Conservation (phyloP, 2,329 filamentous ascomycete genomes). For the Sphaerulina populicola region DNA sequence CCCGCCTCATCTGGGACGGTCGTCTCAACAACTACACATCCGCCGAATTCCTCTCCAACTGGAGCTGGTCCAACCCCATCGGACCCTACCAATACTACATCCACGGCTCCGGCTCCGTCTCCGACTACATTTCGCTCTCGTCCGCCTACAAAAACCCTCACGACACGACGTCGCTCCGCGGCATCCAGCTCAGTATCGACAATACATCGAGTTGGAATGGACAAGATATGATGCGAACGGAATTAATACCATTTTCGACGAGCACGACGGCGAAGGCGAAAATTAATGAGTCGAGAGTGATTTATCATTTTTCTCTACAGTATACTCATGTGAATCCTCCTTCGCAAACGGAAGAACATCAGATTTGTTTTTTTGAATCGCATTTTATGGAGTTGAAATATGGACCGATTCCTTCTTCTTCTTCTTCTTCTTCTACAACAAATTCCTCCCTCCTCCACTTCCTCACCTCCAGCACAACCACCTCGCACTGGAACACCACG, state of each 20-base stretch:
- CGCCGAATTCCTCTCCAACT: slow-evolving; percentile 49
- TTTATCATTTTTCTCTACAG: slow-evolving; percentile 65
- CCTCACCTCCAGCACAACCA: slow-evolving; percentile 49
- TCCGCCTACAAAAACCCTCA: slow-evolving; percentile 56
- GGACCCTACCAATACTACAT: slow-evolving; percentile 70
- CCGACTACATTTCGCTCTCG: slow-evolving; percentile 55
- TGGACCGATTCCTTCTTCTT: slow-evolving; percentile 47
- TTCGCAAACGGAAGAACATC: slow-evolving; percentile 56
- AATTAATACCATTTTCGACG: slow-evolving; percentile 63
- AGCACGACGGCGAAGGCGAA: too few relatives aligned
- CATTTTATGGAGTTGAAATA: slow-evolving; percentile 70
- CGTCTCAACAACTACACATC: slow-evolving; percentile 54
- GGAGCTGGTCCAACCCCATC: slow-evolving; percentile 55
- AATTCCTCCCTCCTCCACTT: slow-evolving; percentile 52
- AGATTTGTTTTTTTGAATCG: slow-evolving; percentile 56
- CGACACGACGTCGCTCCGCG: slow-evolving; percentile 54
- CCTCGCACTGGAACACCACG: slow-evolving; percentile 53
- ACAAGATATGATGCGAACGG: slow-evolving; percentile 63
- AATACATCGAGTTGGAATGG: slow-evolving; percentile 61
- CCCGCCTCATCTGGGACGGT: slow-evolving; percentile 57
- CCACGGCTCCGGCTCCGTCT: slow-evolving; percentile 52
- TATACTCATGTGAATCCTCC: slow-evolving; percentile 53
- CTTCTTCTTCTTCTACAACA: too few relatives aligned
- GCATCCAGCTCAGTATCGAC: slow-evolving; percentile 60
- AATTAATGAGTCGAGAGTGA: slow-evolving; percentile 59